phyloP scores from a whole-genome alignment of 164 flowering plant species.

The Magnolia kwangsiensis region DNA sequence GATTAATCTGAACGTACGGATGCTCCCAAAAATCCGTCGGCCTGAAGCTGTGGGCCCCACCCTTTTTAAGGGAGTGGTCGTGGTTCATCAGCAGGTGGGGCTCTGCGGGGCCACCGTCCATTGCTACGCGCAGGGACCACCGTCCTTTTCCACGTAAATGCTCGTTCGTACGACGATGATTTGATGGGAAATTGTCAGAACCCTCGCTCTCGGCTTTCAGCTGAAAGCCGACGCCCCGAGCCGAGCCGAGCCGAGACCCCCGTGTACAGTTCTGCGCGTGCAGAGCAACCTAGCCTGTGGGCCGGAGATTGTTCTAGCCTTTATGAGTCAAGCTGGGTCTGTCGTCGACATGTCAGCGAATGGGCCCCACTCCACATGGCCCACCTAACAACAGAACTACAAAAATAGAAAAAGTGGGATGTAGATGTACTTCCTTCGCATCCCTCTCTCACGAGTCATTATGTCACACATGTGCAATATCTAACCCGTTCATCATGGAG shows the following conservation, averaged over 20 bases:
- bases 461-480: too few relatives aligned
- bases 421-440: too few relatives aligned
- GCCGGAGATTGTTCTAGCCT: not conserved
- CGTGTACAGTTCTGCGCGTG: not conserved
- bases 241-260: not conserved
- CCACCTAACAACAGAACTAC: too few relatives aligned
- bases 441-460: too few relatives aligned
- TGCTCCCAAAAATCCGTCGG: not conserved
- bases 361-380: not conserved
- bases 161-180: not conserved
- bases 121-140: not conserved
- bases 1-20: not conserved
- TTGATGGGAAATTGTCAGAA: not conserved
- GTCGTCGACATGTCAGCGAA: not conserved
- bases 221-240: not conserved
- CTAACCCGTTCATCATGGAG: too few relatives aligned
- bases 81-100: not conserved
- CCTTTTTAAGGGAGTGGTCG: not conserved
- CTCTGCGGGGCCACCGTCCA: not conserved
- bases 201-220: not conserved
- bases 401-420: too few relatives aligned
- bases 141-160: not conserved
- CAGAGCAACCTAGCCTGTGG: not conserved
- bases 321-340: not conserved
- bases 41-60: not conserved